Percentiles rank a stretch among this genome's conserved stretches.
Evolutionary conservation across 108 stramenopile genomes (phyloP).

Genomic region (Conticribra weissflogii): DNA sequence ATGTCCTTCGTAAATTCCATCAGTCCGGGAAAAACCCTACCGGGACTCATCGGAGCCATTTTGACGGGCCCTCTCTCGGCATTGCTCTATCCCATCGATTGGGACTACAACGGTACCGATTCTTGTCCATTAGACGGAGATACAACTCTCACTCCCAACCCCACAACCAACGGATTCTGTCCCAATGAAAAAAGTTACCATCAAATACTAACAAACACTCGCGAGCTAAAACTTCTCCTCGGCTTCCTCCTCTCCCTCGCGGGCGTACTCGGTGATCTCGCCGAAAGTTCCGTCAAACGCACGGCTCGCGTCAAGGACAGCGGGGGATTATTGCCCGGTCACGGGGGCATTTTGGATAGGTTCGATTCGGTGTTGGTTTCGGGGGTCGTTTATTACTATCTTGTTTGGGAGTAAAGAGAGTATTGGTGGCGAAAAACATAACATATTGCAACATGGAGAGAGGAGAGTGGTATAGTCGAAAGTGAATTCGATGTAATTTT

Average conservation of each 20-base stretch:
- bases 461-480: no score
- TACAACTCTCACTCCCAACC: conserved; percentile 1
- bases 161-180: not conserved
- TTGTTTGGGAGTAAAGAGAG: no score
- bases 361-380: conserved; percentile 81
- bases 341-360: conserved; percentile 87
- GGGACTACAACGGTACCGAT: no score
- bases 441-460: no score
- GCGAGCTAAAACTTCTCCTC: conserved; percentile 33
- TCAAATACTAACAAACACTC: no score
- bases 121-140: no score
- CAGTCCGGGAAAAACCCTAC: conserved; percentile 43
- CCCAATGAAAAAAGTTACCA: conserved; percentile 4
- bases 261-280: conserved; percentile 80
- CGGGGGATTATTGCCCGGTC: conserved; percentile 77
- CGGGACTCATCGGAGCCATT: conserved; percentile 35
- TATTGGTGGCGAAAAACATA: no score
- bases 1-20: conserved; percentile 37
- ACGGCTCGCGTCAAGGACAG: conserved; percentile 68
- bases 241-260: conserved; percentile 62
- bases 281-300: conserved; percentile 80
- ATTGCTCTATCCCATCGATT: conserved; percentile 38
- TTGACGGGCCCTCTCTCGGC: conserved; percentile 43
- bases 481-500: no score
- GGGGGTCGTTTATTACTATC: conserved; percentile 64